These are phyloP conservation scores for Oryza longistaminata DNA, from an alignment of 176 grass and related monocot genomes.

Conservation along the genomic window DNA sequence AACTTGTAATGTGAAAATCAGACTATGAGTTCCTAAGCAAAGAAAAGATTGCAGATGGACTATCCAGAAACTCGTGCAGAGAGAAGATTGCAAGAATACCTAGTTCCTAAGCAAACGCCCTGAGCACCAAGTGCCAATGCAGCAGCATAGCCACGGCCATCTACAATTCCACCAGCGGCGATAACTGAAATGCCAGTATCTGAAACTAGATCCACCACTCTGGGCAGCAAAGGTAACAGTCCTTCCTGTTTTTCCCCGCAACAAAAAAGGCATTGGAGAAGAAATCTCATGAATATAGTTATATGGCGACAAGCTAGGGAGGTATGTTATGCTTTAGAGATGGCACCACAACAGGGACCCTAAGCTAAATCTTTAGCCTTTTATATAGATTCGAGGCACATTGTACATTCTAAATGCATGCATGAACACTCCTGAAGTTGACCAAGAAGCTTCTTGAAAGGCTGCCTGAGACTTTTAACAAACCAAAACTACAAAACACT, in stretches of 20 bases:
- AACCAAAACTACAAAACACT: constrained; percentile 23
- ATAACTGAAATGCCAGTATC: constrained; percentile 59
- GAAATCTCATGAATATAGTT: not conserved
- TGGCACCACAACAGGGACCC: not conserved
- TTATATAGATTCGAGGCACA: not conserved
- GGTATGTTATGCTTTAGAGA: not conserved
- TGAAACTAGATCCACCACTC: constrained; percentile 72
- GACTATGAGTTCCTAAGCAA: constrained; percentile 3
- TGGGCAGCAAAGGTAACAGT: constrained; percentile 68
- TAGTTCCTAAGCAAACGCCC: constrained; percentile 86
- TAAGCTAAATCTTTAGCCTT: constrained; percentile 8
- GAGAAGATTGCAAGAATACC: constrained; percentile 40
- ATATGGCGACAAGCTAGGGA: constrained; percentile 1
- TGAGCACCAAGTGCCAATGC: constrained; percentile 80
- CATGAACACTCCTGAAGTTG: not conserved
- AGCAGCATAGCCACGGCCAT: constrained; percentile 83
- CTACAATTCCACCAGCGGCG: constrained; percentile 79
- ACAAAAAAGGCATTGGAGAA: constrained; percentile 35
- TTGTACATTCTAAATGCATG: constrained; percentile 25
- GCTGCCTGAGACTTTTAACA: not conserved
- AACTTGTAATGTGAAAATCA: constrained; percentile 3
- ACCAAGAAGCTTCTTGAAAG: constrained; percentile 1
- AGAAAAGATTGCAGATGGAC: not conserved
- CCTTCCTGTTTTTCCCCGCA: constrained; percentile 58
- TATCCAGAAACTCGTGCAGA: not conserved